Evolutionary conservation across 495 filamentous ascomycete genomes (phyloP).

Genomic region (Sordaria brevicollis): DNA sequence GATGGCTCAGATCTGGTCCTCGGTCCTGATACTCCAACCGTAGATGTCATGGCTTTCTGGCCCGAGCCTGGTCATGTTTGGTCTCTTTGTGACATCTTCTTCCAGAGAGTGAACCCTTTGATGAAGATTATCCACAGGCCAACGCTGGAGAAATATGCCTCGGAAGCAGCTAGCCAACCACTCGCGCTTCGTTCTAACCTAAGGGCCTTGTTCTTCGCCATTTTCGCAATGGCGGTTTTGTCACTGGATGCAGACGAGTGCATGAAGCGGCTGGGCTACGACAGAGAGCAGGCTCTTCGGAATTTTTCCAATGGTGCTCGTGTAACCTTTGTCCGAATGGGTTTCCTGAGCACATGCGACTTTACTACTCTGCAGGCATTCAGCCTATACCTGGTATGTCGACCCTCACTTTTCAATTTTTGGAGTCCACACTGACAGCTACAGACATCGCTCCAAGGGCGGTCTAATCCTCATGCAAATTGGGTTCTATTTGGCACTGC

Average conservation of each 20-base stretch:
- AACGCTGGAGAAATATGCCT: conserved; percentile 43
- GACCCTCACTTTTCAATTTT: background rate
- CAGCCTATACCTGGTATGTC: conserved; percentile 40
- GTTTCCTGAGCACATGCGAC: conserved; percentile 42
- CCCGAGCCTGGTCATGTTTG: conserved; percentile 56
- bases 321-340: conserved; percentile 36
- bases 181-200: conserved; percentile 34
- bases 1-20: conserved; percentile 30
- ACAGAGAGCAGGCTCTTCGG: conserved; percentile 29
- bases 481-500: conserved; percentile 47
- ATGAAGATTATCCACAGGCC: conserved; percentile 63
- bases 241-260: conserved; percentile 42
- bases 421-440: conserved; percentile 5
- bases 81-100: conserved; percentile 58
- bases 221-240: conserved; percentile 40
- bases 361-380: conserved; percentile 44
- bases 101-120: conserved; percentile 58
- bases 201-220: conserved; percentile 42
- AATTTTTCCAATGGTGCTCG: conserved; percentile 34
- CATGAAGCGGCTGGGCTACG: conserved; percentile 32
- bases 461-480: conserved; percentile 39
- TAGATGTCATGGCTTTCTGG: conserved; percentile 39
- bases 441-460: conserved; percentile 39
- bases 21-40: conserved; percentile 14
- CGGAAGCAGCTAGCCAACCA: conserved; percentile 30